Conservation (phyloP, 2,329 filamentous ascomycete genomes). For the Ophiostoma quercus region DNA sequence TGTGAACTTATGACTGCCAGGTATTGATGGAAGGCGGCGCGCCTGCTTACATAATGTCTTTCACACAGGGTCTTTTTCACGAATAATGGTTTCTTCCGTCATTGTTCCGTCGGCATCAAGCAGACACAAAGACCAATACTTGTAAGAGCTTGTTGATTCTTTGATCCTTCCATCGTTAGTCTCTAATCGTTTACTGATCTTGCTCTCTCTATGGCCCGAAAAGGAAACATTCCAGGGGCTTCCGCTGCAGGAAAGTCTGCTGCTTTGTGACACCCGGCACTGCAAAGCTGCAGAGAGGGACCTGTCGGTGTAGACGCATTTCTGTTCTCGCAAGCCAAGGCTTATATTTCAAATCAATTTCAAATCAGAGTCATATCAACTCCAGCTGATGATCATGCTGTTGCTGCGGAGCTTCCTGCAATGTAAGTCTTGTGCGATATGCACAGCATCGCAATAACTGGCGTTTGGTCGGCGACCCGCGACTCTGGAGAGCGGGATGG, state of each 20-base stretch:
- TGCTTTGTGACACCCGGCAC: not conserved
- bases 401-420: no score
- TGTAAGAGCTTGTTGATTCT: not conserved
- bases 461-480: constrained; percentile 6
- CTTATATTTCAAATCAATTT: no score
- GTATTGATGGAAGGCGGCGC: not conserved
- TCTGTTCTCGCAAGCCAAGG: not conserved
- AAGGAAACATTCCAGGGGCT: not conserved
- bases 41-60: not conserved
- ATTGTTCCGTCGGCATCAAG: not conserved
- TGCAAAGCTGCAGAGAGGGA: not conserved
- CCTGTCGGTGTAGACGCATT: not conserved
- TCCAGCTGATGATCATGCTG: no score
- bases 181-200: not conserved
- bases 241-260: not conserved
- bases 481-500: not conserved
- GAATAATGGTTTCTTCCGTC: not conserved
- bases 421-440: no score
- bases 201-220: not conserved
- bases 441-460: not conserved
- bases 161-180: not conserved
- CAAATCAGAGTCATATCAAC: no score
- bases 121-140: not conserved
- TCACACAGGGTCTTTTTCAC: not conserved
- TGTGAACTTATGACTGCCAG: not conserved